Evolutionary conservation across 2,329 filamentous ascomycete genomes (phyloP), one percentile per base, ranked within the genome.

Genomic region (Shiraia sp.): DNA sequence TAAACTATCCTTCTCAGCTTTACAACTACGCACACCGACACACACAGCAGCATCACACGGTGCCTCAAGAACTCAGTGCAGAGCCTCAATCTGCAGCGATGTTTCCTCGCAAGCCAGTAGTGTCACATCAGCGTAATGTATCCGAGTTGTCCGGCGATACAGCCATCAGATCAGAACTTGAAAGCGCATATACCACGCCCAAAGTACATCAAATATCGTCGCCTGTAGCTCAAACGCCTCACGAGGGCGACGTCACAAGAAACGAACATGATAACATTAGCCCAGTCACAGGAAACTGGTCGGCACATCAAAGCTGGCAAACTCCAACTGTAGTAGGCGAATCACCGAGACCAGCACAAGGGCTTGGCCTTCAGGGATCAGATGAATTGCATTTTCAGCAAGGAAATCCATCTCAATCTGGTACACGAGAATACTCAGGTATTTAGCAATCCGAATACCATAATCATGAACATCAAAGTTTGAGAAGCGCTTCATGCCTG

Each of bases 401-500:
- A 8, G 19, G 8, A 22, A 5, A 22, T 22, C 19, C 4, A 22
- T 4, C 4, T 22, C 4, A 8, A 22, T 22, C 19, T 5, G 8
- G 8, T 4, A 22, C 19, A 8, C 19, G 19, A 22, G 19, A 8
- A 5, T 22, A 22, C 8, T 8, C 19, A 22, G 19, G 8, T 4
- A 22, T 8, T 22, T 22, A 22, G 19, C 8, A 8, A 22, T 22
- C 4, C 8, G n/a, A 22, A 22, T 22, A 8, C 4, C 19, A 22
- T 22, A 22, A n/a, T 8, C 19, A 26, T 14, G 22, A 16, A 12
- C 12, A 10, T 32, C 17, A 33, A 12, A 29, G 23, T 22, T 22
- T 40, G 6, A 59, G 34, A n/a, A 53, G 35, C 6, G 23, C 30
- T 19, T 42, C 36, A 41, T 63, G 39, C 40, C 49, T 56, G 27